Percentiles rank a stretch among this genome's conserved stretches.
phyloP scores from a whole-genome alignment of 352 stramenopile species.

The Pythium aristosporum region DNA sequence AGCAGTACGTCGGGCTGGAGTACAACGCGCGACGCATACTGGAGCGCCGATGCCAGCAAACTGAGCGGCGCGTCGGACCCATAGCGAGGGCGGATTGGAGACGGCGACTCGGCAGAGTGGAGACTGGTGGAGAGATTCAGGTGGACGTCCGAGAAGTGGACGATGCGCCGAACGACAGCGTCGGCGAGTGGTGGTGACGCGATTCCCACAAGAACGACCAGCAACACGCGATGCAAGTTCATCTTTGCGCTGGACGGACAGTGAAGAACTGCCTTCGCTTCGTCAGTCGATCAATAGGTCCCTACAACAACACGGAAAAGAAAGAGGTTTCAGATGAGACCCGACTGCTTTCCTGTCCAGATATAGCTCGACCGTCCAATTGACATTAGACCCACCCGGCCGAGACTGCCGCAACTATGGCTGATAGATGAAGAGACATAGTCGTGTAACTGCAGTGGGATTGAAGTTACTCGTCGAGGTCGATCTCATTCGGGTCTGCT shows the following conservation, averaged over 20 bases:
- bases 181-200: background rate
- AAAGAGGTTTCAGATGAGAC: too few species aligned
- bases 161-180: slow-evolving; percentile 31
- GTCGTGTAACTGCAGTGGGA: background rate
- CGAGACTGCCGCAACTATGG: too few species aligned
- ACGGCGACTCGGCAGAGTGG: slow-evolving; percentile 33
- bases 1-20: slow-evolving; percentile 67
- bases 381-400: too few species aligned
- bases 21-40: slow-evolving; percentile 56
- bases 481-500: slow-evolving; percentile 28
- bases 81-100: slow-evolving; percentile 43
- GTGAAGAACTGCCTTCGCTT: background rate
- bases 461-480: slow-evolving; percentile 21
- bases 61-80: slow-evolving; percentile 48
- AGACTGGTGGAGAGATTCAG: slow-evolving; percentile 67
- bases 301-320: background rate
- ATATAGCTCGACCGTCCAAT: too few species aligned
- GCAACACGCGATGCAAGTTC: background rate
- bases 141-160: slow-evolving; percentile 87
- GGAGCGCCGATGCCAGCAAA: slow-evolving; percentile 69
- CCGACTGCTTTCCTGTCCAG: too few species aligned
- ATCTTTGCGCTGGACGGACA: background rate
- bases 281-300: background rate
- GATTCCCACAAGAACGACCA: background rate
- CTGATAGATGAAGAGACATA: background rate